Evolutionary conservation across 257 asterid genomes (phyloP).

Genomic region (Fraxinus pennsylvanica): DNA sequence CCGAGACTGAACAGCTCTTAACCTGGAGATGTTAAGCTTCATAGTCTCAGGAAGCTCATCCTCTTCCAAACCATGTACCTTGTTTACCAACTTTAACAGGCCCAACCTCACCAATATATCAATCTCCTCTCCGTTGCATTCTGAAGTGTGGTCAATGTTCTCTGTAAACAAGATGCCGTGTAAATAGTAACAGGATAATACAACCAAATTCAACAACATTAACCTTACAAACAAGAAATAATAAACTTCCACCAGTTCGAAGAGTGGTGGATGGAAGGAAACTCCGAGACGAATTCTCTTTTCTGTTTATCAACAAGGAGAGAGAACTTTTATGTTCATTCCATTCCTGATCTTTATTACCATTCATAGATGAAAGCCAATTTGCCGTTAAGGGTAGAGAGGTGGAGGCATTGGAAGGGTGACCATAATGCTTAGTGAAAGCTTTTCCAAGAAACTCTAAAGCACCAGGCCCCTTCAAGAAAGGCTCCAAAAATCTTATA

Average conservation of each 20-base stretch:
- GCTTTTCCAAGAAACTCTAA: slow-evolving; percentile 69
- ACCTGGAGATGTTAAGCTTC: slow-evolving; percentile 71
- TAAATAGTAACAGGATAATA: not conserved
- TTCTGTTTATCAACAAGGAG: slow-evolving; percentile 39
- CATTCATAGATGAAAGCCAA: slow-evolving; percentile 62
- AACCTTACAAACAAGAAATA: slow-evolving; percentile 13
- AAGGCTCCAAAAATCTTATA: slow-evolving; percentile 74
- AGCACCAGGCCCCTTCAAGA: slow-evolving; percentile 82
- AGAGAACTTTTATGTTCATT: slow-evolving; percentile 48
- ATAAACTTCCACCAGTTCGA: slow-evolving; percentile 74
- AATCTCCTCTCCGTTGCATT: slow-evolving; percentile 78
- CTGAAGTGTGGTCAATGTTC: slow-evolving; percentile 40
- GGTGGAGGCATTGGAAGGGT: slow-evolving; percentile 56
- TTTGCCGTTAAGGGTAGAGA: slow-evolving; percentile 62
- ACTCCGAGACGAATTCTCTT: slow-evolving; percentile 34
- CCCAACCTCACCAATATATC: slow-evolving; percentile 87
- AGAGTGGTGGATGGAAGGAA: slow-evolving; percentile 71
- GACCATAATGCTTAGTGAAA: slow-evolving; percentile 68
- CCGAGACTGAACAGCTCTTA: slow-evolving; percentile 75
- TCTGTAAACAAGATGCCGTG: slow-evolving; percentile 32
- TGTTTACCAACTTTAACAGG: slow-evolving; percentile 66
- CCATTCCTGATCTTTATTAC: slow-evolving; percentile 66
- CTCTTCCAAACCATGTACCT: slow-evolving; percentile 69
- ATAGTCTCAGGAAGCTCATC: slow-evolving; percentile 84
- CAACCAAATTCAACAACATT: not conserved